A percentile compares a stretch with the other conserved stretches of the same genome.
Conservation (phyloP, 1,284 basidiomycete species). For the Ceratobasidium papillatum region DNA sequence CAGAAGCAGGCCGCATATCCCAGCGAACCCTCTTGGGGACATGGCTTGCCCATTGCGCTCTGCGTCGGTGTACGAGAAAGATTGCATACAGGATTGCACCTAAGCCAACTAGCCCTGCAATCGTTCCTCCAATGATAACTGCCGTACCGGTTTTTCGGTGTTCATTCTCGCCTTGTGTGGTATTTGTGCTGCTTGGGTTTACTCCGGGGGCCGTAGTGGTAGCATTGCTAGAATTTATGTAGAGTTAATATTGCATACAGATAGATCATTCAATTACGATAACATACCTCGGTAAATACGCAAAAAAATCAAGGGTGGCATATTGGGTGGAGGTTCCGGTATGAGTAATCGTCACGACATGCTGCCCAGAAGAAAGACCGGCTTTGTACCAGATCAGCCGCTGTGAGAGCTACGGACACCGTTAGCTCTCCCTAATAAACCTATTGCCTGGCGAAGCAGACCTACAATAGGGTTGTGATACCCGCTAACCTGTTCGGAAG, state of each 20-base stretch:
- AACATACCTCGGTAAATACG: constrained; percentile 19
- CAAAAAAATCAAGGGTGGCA: constrained; percentile 25
- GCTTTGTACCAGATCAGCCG: constrained; percentile 14
- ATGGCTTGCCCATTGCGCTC: neutral
- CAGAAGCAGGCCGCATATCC: neutral
- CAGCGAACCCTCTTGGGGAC: neutral
- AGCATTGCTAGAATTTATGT: neutral
- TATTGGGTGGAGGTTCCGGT: neutral
- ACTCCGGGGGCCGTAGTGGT: neutral
- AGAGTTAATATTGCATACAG: no score
- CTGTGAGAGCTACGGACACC: neutral
- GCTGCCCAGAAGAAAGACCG: neutral
- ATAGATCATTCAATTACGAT: no score
- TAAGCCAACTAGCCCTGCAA: neutral
- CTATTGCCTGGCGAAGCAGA: neutral
- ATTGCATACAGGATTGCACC: neutral
- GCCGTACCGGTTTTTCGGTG: neutral
- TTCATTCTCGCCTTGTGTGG: no score
- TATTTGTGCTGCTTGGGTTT: neutral
- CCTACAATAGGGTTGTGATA: neutral
- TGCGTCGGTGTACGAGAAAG: neutral
- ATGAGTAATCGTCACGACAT: constrained; percentile 21
- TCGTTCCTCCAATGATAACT: neutral
- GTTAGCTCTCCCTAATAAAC: no score
- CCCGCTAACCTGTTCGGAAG: no score